Base-by-base conservation (phyloP, 148 eudicot species). In the Heliamphora exappendiculata region DNA sequence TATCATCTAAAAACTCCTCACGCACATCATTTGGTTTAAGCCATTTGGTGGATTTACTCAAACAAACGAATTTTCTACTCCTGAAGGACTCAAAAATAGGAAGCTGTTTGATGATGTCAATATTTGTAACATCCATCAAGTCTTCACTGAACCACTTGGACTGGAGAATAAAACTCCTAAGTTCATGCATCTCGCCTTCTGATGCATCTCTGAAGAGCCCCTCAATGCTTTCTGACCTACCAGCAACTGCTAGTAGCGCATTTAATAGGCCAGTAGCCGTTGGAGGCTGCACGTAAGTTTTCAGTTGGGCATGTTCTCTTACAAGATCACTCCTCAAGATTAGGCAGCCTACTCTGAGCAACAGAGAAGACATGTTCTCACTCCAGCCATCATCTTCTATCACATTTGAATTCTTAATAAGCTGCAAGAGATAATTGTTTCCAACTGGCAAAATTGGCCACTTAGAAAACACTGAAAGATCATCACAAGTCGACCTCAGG, bases 371-470 rank as follows among this genome's bases (percentile, higher is more conserved):
- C 84, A 95, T 87, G 75, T 93, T 95, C 86, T 95, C 99, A 84
- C 97, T 95, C 99, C 98, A 95, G 45, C 97, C 98, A 78, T 89
- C 94, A 78, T 95, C 90, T 81, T 87, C 88, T 75, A 95, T 90
- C 68, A 95, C 90, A 83, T 88, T 89, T 70, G 99, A 95, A 81
- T 88, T 89, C 76, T 86, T 75, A 73, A 87, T 89, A 77, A 95
- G 97, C 79, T 86, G 97, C 84, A 89, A 75, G 29, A 95, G 98
- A 86, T 65, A 51, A 85, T 80, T 70, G 64, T 83, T 85, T 80
- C 91, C 97, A 77, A 93, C 98, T 13, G 99, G 99, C 84, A 95
- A 86, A 73, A 93, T 86, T 76, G 99, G 99, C 99, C 99, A 95
- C 79, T 84, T 88, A 28, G 89, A 85, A 85, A 95, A 93, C 62